Conservation (phyloP, 192 early-diverging fungal genomes). For the Diversispora epigaea region DNA sequence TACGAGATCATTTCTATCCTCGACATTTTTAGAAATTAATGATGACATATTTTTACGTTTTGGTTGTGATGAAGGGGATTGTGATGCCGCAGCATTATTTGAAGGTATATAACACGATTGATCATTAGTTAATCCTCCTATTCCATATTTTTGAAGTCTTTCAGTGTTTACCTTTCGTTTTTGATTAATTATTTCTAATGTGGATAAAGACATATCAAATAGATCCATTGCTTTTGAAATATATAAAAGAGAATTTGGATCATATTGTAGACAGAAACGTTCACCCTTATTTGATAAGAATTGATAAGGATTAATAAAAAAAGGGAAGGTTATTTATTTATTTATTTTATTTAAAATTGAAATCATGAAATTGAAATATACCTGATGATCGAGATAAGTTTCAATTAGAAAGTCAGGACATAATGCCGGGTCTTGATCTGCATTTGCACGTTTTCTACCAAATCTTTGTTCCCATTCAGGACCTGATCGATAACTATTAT, state of each 20-base stretch:
- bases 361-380: not conserved
- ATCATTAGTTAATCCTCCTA: constrained; percentile 36
- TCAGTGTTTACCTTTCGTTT: constrained; percentile 46
- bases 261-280: constrained; percentile 88
- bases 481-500: constrained; percentile 81
- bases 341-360: not conserved
- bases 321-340: not conserved
- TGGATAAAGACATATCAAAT: constrained; percentile 86
- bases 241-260: constrained; percentile 90
- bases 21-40: constrained; percentile 9
- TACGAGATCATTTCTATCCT: constrained; percentile 58
- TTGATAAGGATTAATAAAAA: not conserved
- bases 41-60: constrained; percentile 21
- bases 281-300: constrained; percentile 78
- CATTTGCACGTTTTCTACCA: constrained; percentile 77
- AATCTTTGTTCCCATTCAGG: constrained; percentile 98
- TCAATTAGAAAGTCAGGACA: constrained; percentile 96
- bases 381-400: constrained; percentile 89
- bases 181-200: constrained; percentile 39
- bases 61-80: constrained; percentile 6
- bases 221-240: constrained; percentile 98
- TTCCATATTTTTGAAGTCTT: constrained; percentile 33
- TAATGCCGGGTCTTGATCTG: constrained; percentile 71
- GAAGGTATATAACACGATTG: constrained; percentile 13
- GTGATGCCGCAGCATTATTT: constrained; percentile 20